These are phyloP conservation scores for Amauroascus verrucosus DNA, from an alignment of 2,329 filamentous ascomycete genomes.

Conservation along the genomic window DNA sequence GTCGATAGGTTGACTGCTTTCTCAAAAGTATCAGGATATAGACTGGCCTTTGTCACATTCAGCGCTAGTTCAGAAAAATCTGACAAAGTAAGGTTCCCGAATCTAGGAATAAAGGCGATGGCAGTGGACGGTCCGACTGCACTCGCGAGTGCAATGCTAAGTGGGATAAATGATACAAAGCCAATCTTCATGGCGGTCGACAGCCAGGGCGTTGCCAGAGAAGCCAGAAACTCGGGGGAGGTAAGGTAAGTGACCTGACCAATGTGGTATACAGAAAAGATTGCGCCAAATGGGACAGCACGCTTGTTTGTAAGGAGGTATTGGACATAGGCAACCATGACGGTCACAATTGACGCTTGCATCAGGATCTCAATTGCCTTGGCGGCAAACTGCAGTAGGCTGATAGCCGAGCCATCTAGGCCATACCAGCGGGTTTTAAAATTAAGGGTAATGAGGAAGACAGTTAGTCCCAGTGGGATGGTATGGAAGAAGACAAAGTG, in stretches of 20 bases:
- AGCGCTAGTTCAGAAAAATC: not conserved
- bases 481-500: not conserved
- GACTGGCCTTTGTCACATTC: not conserved
- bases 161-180: constrained; percentile 11
- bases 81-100: constrained; percentile 6
- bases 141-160: constrained; percentile 12
- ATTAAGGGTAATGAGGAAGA: not conserved
- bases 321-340: constrained; percentile 3
- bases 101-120: constrained; percentile 12
- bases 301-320: not conserved
- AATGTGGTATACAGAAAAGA: constrained; percentile 11
- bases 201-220: not conserved
- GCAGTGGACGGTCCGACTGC: constrained; percentile 13
- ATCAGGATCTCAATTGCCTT: constrained; percentile 6
- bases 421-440: not conserved
- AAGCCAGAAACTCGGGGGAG: constrained; percentile 12
- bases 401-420: not conserved
- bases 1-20: not conserved
- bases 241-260: constrained; percentile 6
- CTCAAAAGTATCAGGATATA: not conserved
- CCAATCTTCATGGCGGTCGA: constrained; percentile 2
- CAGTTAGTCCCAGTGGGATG: not conserved
- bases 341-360: not conserved
- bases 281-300: constrained; percentile 7
- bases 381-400: constrained; percentile 2